Conservation (phyloP, 306 rosid species). For the Dryas octopetala region DNA sequence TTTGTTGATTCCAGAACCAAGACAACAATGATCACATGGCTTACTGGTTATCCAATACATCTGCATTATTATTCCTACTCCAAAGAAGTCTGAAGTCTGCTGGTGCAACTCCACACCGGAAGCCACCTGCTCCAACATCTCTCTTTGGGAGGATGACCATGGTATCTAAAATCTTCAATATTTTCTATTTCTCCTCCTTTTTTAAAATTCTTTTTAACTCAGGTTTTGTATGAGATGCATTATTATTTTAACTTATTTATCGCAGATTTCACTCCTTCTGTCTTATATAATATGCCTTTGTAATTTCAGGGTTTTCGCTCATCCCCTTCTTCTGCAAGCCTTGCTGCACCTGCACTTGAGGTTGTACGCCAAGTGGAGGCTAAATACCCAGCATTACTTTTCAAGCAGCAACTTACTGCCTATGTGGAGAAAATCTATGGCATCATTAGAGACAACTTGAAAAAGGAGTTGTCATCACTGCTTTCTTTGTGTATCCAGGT, state of each 20-base stretch:
- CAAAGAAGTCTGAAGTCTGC: slow-evolving; percentile 85
- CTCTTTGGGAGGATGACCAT: slow-evolving; percentile 98
- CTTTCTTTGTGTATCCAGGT: slow-evolving; percentile 94
- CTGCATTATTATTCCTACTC: slow-evolving; percentile 85
- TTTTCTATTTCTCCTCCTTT: neutral
- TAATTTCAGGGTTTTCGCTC: slow-evolving; percentile 88
- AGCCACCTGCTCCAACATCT: slow-evolving; percentile 85
- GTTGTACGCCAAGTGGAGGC: slow-evolving; percentile 91
- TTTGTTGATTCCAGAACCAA: slow-evolving; percentile 69
- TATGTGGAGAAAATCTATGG: slow-evolving; percentile 99
- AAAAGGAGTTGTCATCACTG: slow-evolving; percentile 77
- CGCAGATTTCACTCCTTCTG: neutral
- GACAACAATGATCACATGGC: slow-evolving; percentile 94
- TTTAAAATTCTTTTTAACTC: neutral
- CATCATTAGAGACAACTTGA: slow-evolving; percentile 93
- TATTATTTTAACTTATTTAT: slow-evolving; percentile 2
- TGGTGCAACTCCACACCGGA: slow-evolving; percentile 61
- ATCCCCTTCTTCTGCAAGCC: slow-evolving; percentile 84
- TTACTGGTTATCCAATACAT: slow-evolving; percentile 94
- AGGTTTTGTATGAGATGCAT: neutral
- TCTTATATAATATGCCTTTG: slow-evolving; percentile 27
- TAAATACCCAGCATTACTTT: slow-evolving; percentile 96
- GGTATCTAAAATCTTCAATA: slow-evolving; percentile 45
- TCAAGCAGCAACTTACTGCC: slow-evolving; percentile 99
- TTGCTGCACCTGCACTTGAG: slow-evolving; percentile 59